Evolutionary conservation across 371 early-diverging fungal species (phyloP).

Genomic region (Lichtheimia ramosa): DNA sequence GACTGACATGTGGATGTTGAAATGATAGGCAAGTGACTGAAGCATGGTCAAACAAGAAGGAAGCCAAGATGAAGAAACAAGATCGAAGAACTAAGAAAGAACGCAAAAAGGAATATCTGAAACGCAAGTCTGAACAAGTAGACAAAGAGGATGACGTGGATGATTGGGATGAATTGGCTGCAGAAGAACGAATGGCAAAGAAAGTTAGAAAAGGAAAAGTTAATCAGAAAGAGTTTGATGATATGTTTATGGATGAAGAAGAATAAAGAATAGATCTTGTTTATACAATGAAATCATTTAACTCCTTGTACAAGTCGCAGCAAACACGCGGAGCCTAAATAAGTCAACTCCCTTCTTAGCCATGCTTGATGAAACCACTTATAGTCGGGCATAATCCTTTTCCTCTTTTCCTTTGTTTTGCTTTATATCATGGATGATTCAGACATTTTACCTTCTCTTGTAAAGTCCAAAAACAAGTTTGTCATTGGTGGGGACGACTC

Average conservation of each 20-base stretch:
- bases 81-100: slow-evolving; percentile 73
- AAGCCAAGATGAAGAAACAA: slow-evolving; percentile 61
- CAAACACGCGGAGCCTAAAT: background rate
- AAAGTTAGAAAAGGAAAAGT: slow-evolving; percentile 54
- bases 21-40: slow-evolving; percentile 15
- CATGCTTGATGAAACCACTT: background rate
- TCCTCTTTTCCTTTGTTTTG: background rate
- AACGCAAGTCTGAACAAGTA: slow-evolving; percentile 48
- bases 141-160: slow-evolving; percentile 46
- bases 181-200: slow-evolving; percentile 49
- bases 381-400: background rate
- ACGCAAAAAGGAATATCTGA: slow-evolving; percentile 56
- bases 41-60: slow-evolving; percentile 78
- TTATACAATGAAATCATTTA: too few relatives aligned
- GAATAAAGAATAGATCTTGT: slow-evolving; percentile 3
- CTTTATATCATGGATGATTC: background rate
- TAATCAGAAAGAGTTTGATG: slow-evolving; percentile 53
- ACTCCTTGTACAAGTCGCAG: background rate
- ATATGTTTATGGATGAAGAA: slow-evolving; percentile 25
- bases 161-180: slow-evolving; percentile 51
- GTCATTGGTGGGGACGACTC: slow-evolving; percentile 1
- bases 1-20: slow-evolving; percentile 6
- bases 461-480: slow-evolving; percentile 2
- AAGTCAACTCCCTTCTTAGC: background rate
- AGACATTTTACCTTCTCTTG: background rate